Percentiles rank a stretch among this genome's conserved stretches.
These are phyloP conservation scores for Colletotrichum gloeosporioides DNA, from an alignment of 2,329 filamentous ascomycete species.

Conservation along the genomic window DNA sequence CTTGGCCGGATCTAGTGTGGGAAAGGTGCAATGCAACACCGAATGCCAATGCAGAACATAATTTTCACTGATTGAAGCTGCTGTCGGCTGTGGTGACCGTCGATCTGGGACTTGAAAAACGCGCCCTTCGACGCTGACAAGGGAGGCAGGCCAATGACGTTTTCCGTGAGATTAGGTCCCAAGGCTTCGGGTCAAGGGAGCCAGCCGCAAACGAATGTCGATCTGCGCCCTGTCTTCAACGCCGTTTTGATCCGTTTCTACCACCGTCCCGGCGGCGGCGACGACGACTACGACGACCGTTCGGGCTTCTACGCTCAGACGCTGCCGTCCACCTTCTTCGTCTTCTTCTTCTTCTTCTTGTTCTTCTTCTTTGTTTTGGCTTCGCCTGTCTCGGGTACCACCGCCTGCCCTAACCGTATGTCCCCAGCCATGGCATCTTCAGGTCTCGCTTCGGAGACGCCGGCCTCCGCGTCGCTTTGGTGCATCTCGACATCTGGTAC, in stretches of 20 bases:
- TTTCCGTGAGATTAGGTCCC: background rate
- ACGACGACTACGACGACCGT: background rate
- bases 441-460: background rate
- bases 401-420: background rate
- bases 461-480: background rate
- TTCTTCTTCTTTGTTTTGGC: slow-evolving; percentile 31
- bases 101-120: background rate
- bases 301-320: background rate
- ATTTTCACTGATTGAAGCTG: background rate
- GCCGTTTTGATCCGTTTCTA: background rate
- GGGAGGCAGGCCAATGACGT: background rate
- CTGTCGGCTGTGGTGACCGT: background rate
- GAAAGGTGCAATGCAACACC: background rate
- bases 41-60: background rate
- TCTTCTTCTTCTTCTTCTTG: slow-evolving; percentile 21
- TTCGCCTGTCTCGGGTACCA: background rate
- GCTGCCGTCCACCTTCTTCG: slow-evolving; percentile 5
- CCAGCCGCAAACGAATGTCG: background rate
- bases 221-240: background rate
- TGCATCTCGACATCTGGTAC: background rate
- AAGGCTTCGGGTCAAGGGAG: slow-evolving; percentile 6
- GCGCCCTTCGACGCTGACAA: background rate
- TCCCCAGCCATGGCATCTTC: background rate
- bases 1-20: background rate
- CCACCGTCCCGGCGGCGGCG: background rate